Percentiles rank a stretch among this genome's conserved stretches.
These are phyloP conservation scores for Trichosporon faecale DNA, from an alignment of 1,284 basidiomycete species.

Conservation along the genomic window DNA sequence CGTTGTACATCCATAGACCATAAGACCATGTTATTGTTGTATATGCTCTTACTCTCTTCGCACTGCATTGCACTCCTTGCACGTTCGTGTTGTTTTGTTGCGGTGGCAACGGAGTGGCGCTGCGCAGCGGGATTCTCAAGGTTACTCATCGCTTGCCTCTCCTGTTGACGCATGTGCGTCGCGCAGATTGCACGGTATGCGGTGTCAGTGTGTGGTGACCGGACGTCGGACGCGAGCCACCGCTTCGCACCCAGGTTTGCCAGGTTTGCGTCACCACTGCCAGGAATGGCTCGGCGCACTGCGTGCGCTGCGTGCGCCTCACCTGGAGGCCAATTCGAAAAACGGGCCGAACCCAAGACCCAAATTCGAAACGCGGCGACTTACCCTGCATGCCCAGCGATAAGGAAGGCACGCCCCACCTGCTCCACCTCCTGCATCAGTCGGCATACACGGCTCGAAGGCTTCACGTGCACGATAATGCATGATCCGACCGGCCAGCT, in stretches of 20 bases:
- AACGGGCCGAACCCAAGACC: neutral
- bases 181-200: no score
- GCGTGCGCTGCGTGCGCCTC: no score
- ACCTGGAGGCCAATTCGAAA: neutral
- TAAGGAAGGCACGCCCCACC: neutral
- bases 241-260: no score
- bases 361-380: neutral
- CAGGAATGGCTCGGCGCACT: no score
- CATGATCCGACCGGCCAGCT: neutral
- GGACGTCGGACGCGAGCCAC: neutral
- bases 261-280: neutral
- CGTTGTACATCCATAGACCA: neutral
- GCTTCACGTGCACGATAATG: neutral
- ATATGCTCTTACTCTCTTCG: neutral
- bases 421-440: neutral
- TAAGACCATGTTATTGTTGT: conserved; percentile 1
- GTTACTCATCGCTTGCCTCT: neutral
- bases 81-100: neutral
- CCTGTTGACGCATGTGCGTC: neutral
- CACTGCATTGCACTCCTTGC: neutral
- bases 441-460: neutral
- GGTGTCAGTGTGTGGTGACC: no score
- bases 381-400: neutral
- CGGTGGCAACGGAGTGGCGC: neutral
- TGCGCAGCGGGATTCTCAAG: no score